A percentile compares a stretch with the other conserved stretches of the same genome.
Conservation (phyloP, 139 green algal species). For the Chlamydomonas eustigma region DNA sequence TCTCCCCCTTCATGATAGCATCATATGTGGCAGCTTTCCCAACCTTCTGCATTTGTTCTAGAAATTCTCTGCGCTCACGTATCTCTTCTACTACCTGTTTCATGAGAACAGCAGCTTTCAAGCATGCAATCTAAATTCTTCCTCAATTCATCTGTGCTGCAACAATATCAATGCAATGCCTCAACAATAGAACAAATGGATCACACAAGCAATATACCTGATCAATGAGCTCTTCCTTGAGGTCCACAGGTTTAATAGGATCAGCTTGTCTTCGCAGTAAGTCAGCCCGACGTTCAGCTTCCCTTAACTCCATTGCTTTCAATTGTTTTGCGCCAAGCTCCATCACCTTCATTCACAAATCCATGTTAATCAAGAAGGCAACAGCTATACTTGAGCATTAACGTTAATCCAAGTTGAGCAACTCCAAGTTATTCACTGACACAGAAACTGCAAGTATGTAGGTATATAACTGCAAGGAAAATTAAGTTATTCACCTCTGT, state of each 20-base stretch:
- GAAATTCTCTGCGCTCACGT: slow-evolving; percentile 28
- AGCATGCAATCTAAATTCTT: no score
- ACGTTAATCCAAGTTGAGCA: not conserved
- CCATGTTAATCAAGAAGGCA: not conserved
- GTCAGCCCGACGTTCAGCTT: slow-evolving; percentile 4
- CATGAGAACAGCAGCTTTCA: no score
- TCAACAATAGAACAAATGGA: no score
- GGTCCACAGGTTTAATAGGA: slow-evolving; percentile 8
- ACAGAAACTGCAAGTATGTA: not conserved
- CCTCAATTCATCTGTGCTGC: no score
- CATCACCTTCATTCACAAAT: slow-evolving; percentile 10
- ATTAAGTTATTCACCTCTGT: not conserved
- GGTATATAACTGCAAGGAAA: not conserved
- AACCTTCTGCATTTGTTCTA: slow-evolving; percentile 28
- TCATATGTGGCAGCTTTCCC: slow-evolving; percentile 21
- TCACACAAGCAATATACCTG: no score
- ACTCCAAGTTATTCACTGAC: not conserved
- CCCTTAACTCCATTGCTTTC: slow-evolving; percentile 10
- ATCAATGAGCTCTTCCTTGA: slow-evolving; percentile 22
- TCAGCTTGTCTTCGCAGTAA: not conserved
- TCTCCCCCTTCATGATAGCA: slow-evolving; percentile 13
- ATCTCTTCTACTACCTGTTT: slow-evolving; percentile 34
- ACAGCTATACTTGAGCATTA: not conserved
- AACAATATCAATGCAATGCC: no score
- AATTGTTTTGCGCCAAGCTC: slow-evolving; percentile 13